Evolutionary conservation across 345 rosid species (phyloP).

Genomic region (Euphorbia lathyris): DNA sequence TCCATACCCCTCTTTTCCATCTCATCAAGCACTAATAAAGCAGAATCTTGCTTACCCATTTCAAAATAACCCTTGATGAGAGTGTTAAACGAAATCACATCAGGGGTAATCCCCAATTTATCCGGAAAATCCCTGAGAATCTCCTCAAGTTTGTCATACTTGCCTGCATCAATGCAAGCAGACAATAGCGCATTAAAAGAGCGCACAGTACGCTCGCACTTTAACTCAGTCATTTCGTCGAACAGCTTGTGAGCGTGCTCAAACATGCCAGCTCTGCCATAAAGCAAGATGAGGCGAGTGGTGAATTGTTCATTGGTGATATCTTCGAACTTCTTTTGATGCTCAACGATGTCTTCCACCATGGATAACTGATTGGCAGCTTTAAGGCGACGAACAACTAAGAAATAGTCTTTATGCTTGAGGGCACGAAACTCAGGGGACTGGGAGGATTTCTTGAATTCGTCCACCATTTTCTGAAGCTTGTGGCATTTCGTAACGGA

Average conservation of each 20-base stretch:
- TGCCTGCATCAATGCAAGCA: slow-evolving; percentile 53
- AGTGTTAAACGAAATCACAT: slow-evolving; percentile 51
- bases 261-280: slow-evolving; percentile 56
- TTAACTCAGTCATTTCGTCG: slow-evolving; percentile 65
- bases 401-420: neutral
- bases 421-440: slow-evolving; percentile 15
- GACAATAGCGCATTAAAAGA: slow-evolving; percentile 61
- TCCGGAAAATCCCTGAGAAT: slow-evolving; percentile 43
- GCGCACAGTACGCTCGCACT: slow-evolving; percentile 51
- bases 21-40: slow-evolving; percentile 42
- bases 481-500: neutral
- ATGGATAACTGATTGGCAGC: slow-evolving; percentile 37
- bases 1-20: slow-evolving; percentile 53
- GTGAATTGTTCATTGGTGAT: slow-evolving; percentile 56
- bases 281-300: slow-evolving; percentile 43
- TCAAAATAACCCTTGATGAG: slow-evolving; percentile 54
- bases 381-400: slow-evolving; percentile 25
- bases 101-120: slow-evolving; percentile 47
- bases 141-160: slow-evolving; percentile 39
- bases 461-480: slow-evolving; percentile 9
- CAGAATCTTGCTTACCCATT: slow-evolving; percentile 46
- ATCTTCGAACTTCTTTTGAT: slow-evolving; percentile 59
- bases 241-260: slow-evolving; percentile 66
- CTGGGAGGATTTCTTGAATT: slow-evolving; percentile 18
- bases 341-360: slow-evolving; percentile 63